Evolutionary conservation across 768 basidiomycete genomes (phyloP), one percentile per base, ranked within the genome.

Genomic region (Macrolepiota albuminosa): DNA sequence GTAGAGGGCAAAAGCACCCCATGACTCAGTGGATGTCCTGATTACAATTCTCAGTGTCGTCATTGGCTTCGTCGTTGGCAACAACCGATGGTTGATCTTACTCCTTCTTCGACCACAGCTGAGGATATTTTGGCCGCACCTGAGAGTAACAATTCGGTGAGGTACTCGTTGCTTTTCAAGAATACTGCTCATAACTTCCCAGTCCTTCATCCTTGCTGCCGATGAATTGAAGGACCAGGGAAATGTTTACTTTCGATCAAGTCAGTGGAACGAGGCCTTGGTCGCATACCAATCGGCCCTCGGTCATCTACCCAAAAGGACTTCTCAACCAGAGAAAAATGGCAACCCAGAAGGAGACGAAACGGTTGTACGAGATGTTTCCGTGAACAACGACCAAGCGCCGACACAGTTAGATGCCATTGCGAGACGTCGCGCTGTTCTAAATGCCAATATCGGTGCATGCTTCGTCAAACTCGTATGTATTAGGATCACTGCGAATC

Each of bases 371-470:
- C 62, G 70, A 40, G 66, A 67, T n/a, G 68, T 69, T 34, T 71
- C 71, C 13, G 61, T 43, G 59, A 69, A 37, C 58, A 60, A 43
- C 59, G 64, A 18, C 58, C 57, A n/a, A 54, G 42, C 50, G 34
- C 42, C 39, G 45, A 47, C 45, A 59, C 58, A 64, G 29, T 57
- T 57, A 60, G 66, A 70, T 40, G 76, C 84, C 54, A 82, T 78
- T 63, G 74, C 77, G 13, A 86, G 85, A 66, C 77, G 81, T 29
- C 81, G 91, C 56, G 85, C 93, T 34, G 78, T 91, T 16, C 70
- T 95, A 64, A 83, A 90, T 69, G 87, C 89, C n/a, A 98, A 98
- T 69, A 85, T 96, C 42, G 94, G 82, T 0, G 95, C 94, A 54
- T 95, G 93, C 66, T 78, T 86, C 69, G 79, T 91, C 6, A 91